Evolutionary conservation across 2,329 filamentous ascomycete species (phyloP), one percentile per base, ranked within the genome.

Genomic region (Chaetomium sp.): DNA sequence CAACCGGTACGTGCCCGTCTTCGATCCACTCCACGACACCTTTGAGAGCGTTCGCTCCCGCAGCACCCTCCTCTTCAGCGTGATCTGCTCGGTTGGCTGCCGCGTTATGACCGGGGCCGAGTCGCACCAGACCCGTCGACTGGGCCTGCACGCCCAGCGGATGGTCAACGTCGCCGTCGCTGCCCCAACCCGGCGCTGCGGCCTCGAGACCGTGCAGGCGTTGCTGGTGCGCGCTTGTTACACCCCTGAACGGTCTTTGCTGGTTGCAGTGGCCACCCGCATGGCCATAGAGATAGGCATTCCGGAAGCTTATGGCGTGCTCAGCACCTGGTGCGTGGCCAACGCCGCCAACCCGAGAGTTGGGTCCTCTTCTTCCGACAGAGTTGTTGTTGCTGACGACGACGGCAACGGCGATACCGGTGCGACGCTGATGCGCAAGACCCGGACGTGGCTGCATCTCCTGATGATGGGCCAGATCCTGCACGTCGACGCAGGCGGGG

Each of bases 381-480:
- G 41, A 4, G n/a, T n/a, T n/a, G n/a, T n/a, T n/a, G n/a, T n/a
- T n/a, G n/a, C n/a, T n/a, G n/a, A n/a, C n/a, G n/a, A n/a, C n/a
- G n/a, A n/a, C n/a, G n/a, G n/a, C n/a, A n/a, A n/a, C 4, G 49
- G 32, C 49, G 49, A 52, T 2, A 35, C 32, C 9, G 32, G 8
- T 5, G 14, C 49, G 14, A 52, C 41, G 5, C 14, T 52, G 49
- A 52, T 52, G 49, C 49, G 49, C 9, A 52, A 52, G 40, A 52
- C 49, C 9, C 49, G 49, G n/a, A 52, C 49, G 14, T 52, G 49
- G 49, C 14, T 52, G 41, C 49, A 52, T 9, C 49, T 52, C 34
- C 5, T 52, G n/a, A 52, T 52, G 49, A 44, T 52, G 49, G 41
- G 49, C 34, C 49, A 52, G 49, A 52, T 52, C 3, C 33, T 52